These are phyloP conservation scores for Paecilomyces niveus DNA, from an alignment of 2,329 filamentous ascomycete species.

Conservation along the genomic window DNA sequence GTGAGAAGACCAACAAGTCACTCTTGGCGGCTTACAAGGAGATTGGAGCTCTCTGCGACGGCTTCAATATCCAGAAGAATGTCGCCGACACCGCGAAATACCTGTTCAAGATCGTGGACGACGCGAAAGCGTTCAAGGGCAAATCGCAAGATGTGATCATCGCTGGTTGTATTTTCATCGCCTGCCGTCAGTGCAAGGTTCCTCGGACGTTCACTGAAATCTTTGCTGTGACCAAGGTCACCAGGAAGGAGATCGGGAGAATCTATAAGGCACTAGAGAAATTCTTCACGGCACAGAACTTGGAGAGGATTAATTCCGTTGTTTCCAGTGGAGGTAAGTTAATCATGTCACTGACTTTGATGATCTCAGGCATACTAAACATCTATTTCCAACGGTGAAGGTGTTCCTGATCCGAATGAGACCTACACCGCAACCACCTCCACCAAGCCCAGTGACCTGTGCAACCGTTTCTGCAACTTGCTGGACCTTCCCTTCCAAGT, in stretches of 20 bases:
- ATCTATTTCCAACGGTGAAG: conserved; percentile 6
- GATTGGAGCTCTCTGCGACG: conserved; percentile 80
- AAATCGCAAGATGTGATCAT: conserved; percentile 92
- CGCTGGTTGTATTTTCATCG: conserved; percentile 94
- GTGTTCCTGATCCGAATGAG: conserved; percentile 44
- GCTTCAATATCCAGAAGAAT: conserved; percentile 70
- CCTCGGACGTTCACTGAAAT: conserved; percentile 92
- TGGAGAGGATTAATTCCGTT: conserved; percentile 46
- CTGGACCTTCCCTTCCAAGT: conserved; percentile 69
- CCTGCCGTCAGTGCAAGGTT: conserved; percentile 81
- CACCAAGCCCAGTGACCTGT: conserved; percentile 76
- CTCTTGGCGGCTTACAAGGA: conserved; percentile 79
- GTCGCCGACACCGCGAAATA: conserved; percentile 88
- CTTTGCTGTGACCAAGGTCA: conserved; percentile 83
- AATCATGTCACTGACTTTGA: conserved; percentile 2
- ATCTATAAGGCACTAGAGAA: conserved; percentile 91
- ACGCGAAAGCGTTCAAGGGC: conserved; percentile 88
- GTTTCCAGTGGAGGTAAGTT: conserved; percentile 50
- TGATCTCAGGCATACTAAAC: conserved; percentile 8
- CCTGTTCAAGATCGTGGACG: conserved; percentile 89
- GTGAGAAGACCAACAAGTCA: conserved; percentile 76
- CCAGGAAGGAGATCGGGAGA: conserved; percentile 94
- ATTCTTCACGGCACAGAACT: conserved; percentile 70
- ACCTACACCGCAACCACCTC: conserved; percentile 66
- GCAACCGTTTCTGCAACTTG: conserved; percentile 80